Evolutionary conservation across 306 rosid species (phyloP).

Genomic region (Trichosanthes truncata): DNA sequence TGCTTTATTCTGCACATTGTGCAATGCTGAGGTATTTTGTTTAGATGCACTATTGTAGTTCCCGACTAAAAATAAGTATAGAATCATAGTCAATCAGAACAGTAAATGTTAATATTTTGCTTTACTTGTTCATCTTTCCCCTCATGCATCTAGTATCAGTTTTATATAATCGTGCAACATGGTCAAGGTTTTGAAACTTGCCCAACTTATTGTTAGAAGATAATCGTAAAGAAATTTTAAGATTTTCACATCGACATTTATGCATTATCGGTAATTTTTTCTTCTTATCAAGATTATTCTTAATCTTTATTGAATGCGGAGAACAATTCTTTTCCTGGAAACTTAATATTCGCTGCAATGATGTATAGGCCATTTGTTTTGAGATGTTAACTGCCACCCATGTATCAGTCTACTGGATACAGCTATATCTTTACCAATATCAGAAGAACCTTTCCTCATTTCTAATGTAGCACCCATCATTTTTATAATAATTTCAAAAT

Average conservation of each 20-base stretch:
- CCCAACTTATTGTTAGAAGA: background rate
- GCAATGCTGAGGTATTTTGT: conserved; percentile 83
- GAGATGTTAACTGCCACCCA: background rate
- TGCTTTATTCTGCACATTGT: conserved; percentile 92
- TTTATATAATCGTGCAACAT: background rate
- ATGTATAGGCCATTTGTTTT: background rate
- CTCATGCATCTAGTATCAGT: background rate
- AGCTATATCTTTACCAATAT: background rate
- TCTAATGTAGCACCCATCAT: background rate
- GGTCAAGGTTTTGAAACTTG: background rate
- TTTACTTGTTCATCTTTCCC: background rate
- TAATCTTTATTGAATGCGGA: background rate
- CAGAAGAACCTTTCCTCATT: background rate
- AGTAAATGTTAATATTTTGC: background rate
- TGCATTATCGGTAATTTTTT: background rate
- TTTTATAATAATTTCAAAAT: background rate
- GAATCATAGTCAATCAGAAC: background rate
- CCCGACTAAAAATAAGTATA: background rate
- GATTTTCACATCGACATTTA: background rate
- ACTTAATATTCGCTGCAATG: background rate
- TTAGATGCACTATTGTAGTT: background rate
- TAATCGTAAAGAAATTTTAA: background rate
- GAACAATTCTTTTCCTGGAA: background rate
- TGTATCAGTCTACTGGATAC: background rate
- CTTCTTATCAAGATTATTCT: background rate